Evolutionary conservation across 805 yeast genomes (phyloP).

Genomic region (Yamadazyma phyllophila): DNA sequence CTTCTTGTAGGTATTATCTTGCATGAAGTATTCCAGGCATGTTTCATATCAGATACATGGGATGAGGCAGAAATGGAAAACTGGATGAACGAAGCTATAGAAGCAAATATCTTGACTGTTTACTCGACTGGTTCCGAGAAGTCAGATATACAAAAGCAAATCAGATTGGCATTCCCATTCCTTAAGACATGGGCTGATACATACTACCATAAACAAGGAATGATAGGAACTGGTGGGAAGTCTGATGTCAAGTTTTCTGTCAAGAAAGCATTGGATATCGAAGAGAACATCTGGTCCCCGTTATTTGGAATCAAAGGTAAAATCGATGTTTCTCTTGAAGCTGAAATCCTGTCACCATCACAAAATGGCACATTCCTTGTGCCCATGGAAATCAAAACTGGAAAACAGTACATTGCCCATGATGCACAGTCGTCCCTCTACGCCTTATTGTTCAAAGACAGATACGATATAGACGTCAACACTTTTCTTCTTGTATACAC

Average conservation of each 20-base stretch:
- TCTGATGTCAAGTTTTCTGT: constrained; percentile 48
- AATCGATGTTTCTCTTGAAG: constrained; percentile 82
- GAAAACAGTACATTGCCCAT: constrained; percentile 64
- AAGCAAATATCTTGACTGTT: constrained; percentile 48
- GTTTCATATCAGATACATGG: constrained; percentile 42
- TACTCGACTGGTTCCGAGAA: constrained; percentile 47
- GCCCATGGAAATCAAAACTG: constrained; percentile 92
- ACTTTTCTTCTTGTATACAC: constrained; percentile 75
- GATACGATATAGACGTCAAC: constrained; percentile 67
- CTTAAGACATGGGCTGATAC: constrained; percentile 52
- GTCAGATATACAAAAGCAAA: constrained; percentile 41
- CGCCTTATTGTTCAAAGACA: constrained; percentile 71
- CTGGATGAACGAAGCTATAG: constrained; percentile 39
- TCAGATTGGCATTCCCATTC: constrained; percentile 49
- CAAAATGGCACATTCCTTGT: constrained; percentile 42
- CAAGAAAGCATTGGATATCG: constrained; percentile 72
- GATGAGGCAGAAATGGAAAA: constrained; percentile 35
- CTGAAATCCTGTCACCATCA: constrained; percentile 34
- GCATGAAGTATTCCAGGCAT: constrained; percentile 70
- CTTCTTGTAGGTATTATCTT: constrained; percentile 79
- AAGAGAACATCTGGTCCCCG: constrained; percentile 92
- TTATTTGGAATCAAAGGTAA: constrained; percentile 85
- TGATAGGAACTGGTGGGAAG: constrained; percentile 19
- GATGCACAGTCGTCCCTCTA: constrained; percentile 86
- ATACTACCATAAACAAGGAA: constrained; percentile 29